Percentiles rank a stretch among this genome's conserved stretches.
These are phyloP conservation scores for Anisodus tanguticus DNA, from an alignment of 257 asterid species.

Conservation along the genomic window DNA sequence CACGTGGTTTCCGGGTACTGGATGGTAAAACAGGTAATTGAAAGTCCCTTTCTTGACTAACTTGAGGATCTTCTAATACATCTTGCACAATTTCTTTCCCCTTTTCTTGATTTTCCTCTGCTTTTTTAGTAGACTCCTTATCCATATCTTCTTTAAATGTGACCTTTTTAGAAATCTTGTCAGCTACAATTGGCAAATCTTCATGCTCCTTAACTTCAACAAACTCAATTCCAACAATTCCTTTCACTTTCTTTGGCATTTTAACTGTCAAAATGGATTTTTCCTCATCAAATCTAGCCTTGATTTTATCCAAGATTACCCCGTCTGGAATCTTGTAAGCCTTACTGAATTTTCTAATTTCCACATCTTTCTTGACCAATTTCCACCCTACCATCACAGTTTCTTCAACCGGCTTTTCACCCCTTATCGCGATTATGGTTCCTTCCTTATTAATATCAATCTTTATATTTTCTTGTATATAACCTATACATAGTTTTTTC, in stretches of 20 bases:
- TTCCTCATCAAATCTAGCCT: constrained; percentile 61
- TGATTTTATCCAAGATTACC: constrained; percentile 70
- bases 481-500: constrained; percentile 49
- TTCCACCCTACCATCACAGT: constrained; percentile 64
- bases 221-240: constrained; percentile 54
- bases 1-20: background rate
- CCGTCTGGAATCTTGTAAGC: constrained; percentile 76
- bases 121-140: background rate
- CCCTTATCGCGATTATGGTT: constrained; percentile 54
- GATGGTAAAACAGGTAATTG: background rate
- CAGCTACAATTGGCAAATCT: constrained; percentile 47
- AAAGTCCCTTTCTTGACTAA: background rate
- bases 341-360: constrained; percentile 60
- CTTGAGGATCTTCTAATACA: constrained; percentile 14
- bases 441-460: constrained; percentile 83
- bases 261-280: constrained; percentile 59
- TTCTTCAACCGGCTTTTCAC: constrained; percentile 65
- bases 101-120: constrained; percentile 29
- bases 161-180: constrained; percentile 27
- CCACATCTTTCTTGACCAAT: constrained; percentile 57
- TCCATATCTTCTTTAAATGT: constrained; percentile 30
- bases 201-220: constrained; percentile 67
- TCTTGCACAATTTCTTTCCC: background rate
- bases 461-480: constrained; percentile 54
- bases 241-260: constrained; percentile 76